These are phyloP conservation scores for Porpolomopsis calyptriformis DNA, from an alignment of 768 basidiomycete species.

Conservation along the genomic window DNA sequence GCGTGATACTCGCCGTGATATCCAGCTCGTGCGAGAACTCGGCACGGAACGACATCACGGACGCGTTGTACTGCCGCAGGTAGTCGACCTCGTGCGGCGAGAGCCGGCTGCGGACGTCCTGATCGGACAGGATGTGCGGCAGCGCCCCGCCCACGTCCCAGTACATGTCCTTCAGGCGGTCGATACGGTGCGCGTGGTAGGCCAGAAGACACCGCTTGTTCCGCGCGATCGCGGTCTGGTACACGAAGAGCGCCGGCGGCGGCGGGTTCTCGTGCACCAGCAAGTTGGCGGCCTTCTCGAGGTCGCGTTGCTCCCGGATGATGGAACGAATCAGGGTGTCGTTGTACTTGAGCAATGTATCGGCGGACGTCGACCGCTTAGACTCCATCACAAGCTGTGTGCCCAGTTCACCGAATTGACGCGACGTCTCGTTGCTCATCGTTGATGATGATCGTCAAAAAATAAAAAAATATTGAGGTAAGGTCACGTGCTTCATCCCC, in stretches of 20 bases:
- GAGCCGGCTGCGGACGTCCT: slow-evolving; percentile 60
- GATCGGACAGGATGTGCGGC: slow-evolving; percentile 62
- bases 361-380: slow-evolving; percentile 72
- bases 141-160: slow-evolving; percentile 85
- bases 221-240: slow-evolving; percentile 80
- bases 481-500: not conserved
- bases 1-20: slow-evolving; percentile 70
- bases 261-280: slow-evolving; percentile 26
- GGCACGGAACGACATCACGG: slow-evolving; percentile 73
- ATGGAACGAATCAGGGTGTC: slow-evolving; percentile 77
- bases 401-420: slow-evolving; percentile 76
- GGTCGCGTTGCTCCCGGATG: slow-evolving; percentile 84
- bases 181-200: slow-evolving; percentile 81
- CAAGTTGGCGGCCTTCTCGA: slow-evolving; percentile 47
- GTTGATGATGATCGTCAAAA: no score
- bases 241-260: slow-evolving; percentile 62
- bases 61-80: slow-evolving; percentile 66
- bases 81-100: slow-evolving; percentile 80
- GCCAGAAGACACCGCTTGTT: slow-evolving; percentile 96
- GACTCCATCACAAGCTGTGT: slow-evolving; percentile 83
- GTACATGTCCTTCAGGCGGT: slow-evolving; percentile 77
- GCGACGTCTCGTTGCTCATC: slow-evolving; percentile 1
- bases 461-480: no score
- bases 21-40: slow-evolving; percentile 83
- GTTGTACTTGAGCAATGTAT: slow-evolving; percentile 86